A percentile compares a stretch with the other conserved stretches of the same genome.
Evolutionary conservation across 768 basidiomycete species (phyloP).

Genomic region (Suillus americanus): DNA sequence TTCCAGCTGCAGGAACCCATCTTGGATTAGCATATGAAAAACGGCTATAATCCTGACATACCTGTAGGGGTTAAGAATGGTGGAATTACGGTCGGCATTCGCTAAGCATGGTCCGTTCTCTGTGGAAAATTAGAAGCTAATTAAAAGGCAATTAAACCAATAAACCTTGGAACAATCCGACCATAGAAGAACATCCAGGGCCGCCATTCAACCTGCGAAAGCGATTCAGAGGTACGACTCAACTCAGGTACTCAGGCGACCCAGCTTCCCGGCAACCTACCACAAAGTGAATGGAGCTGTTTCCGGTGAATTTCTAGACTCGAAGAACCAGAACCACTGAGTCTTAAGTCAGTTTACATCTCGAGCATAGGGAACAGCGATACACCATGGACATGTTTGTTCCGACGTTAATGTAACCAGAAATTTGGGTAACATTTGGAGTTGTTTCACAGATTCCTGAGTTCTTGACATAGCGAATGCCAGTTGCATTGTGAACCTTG

Average conservation of each 20-base stretch:
- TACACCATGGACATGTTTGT: slow-evolving; percentile 58
- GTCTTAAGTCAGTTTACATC: neutral
- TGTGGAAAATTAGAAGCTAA: slow-evolving; percentile 16
- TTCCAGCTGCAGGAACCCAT: slow-evolving; percentile 53
- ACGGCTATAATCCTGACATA: slow-evolving; percentile 17
- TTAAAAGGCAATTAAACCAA: neutral
- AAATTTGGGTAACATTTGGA: slow-evolving; percentile 58
- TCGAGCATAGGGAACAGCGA: neutral
- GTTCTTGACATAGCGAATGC: slow-evolving; percentile 50
- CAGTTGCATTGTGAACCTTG: slow-evolving; percentile 21
- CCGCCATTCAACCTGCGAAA: slow-evolving; percentile 53
- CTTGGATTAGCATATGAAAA: neutral
- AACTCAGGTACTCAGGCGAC: neutral
- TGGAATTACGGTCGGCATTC: slow-evolving; percentile 50
- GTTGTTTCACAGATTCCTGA: slow-evolving; percentile 71
- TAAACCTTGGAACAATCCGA: slow-evolving; percentile 63
- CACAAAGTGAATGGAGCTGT: slow-evolving; percentile 68
- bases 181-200: slow-evolving; percentile 63
- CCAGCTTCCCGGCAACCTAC: slow-evolving; percentile 30
- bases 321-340: slow-evolving; percentile 82
- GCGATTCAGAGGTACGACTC: neutral
- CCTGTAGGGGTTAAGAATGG: slow-evolving; percentile 64
- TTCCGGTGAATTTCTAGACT: slow-evolving; percentile 56
- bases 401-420: slow-evolving; percentile 61
- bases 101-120: slow-evolving; percentile 68